phyloP scores from a whole-genome alignment of 2,329 filamentous ascomycete genomes.

The Cylindrodendrum hubeiense region DNA sequence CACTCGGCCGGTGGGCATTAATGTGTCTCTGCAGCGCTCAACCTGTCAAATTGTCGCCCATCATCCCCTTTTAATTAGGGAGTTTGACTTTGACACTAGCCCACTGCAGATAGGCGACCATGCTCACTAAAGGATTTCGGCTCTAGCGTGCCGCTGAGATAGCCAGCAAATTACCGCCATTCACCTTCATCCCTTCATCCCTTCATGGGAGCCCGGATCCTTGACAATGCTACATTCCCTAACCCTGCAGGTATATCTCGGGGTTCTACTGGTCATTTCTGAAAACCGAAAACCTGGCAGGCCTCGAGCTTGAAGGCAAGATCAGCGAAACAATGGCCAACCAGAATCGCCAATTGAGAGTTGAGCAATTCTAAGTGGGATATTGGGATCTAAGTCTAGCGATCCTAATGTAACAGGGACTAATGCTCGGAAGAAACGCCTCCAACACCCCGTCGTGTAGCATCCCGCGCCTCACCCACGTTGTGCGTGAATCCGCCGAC shows the following conservation, averaged over 20 bases:
- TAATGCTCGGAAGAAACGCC: background rate
- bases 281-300: background rate
- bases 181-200: background rate
- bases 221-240: background rate
- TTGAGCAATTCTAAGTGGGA: too few relatives aligned
- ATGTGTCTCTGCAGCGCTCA: too few relatives aligned
- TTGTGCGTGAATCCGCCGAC: constrained; percentile 65
- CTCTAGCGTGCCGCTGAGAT: background rate
- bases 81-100: background rate
- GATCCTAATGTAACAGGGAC: background rate
- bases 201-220: background rate
- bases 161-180: background rate
- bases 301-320: too few relatives aligned
- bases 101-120: background rate
- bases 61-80: background rate
- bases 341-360: background rate
- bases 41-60: background rate
- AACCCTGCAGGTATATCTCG: background rate
- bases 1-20: too few relatives aligned
- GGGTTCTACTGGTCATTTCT: background rate
- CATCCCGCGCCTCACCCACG: constrained; percentile 21
- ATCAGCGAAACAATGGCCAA: background rate
- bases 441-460: constrained; percentile 1
- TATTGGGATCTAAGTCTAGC: background rate
- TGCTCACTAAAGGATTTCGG: background rate